Evolutionary conservation across 345 rosid genomes (phyloP), one percentile per base, ranked within the genome.

Genomic region (Microcos paniculata): DNA sequence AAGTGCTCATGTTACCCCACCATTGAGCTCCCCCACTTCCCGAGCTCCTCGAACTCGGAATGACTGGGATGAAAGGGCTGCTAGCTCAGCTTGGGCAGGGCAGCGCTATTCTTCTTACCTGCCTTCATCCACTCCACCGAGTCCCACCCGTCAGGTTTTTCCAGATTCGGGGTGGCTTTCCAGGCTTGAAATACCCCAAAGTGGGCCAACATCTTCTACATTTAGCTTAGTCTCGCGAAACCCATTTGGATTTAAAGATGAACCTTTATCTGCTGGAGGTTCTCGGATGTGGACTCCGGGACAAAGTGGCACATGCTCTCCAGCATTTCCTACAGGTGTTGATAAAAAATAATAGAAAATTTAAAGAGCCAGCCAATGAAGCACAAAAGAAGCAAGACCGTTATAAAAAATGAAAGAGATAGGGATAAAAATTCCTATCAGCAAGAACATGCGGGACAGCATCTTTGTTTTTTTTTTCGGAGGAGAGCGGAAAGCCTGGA

Each of bases 271-370:
- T 10, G 89, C 86, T 53, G 84, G 83, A 80, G 89, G 94, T 28
- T 93, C 97, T 3, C 86, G 94, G 75, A 93, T 96, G 97, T 93
- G 98, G 97, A 93, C 97, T 73, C 99, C 99, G 3, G 99, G 98
- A 53, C 98, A 90, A 76, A 96, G 99, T 72, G 97, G 98, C 58
- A 90, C 93, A 21, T 93, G 99, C 82, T 96, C 99, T 62, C 98
- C 99, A 1, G 95, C 94, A 56, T 72, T 96, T 57, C 88, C 92
- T 70, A 88, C 97, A 5, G 93, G 93, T 35, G 68, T 82, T 71
- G 99, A 95, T 86, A 89, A 86, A 61, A 83, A n/a, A n/a, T n/a
- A n/a, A n/a, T n/a, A n/a, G n/a, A n/a, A n/a, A n/a, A n/a, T n/a
- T n/a, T n/a, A n/a, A n/a, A n/a, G n/a, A n/a, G n/a, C n/a, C n/a